Evolutionary conservation across 2,329 filamentous ascomycete genomes (phyloP), one percentile per base, ranked within the genome.

Genomic region (Cadophora sp.): DNA sequence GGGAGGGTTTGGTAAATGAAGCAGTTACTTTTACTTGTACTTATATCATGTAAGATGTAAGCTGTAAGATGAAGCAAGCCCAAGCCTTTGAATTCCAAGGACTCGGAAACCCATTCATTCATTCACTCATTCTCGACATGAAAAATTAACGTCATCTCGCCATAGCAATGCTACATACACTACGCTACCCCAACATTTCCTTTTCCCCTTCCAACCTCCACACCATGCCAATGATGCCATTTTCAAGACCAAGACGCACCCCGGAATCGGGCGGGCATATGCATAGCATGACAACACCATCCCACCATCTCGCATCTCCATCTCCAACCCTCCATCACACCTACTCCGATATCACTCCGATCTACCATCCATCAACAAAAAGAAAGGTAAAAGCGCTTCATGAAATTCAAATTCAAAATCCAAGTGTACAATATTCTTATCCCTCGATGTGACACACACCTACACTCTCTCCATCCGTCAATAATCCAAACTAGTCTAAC

Each of bases 361-460:
- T 22, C 48, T 16, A 33, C 24, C 14, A 53, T 8, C 24, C 50
- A 53, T 9, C 22, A 51, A 33, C 7, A 50, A 8, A 51, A 24
- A 3, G 22, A 2, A 11, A 39, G 36, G 36, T 11, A 39, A 13
- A 9, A 53, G 50, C 50, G 50, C 50, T 53, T 53, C 50, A 53
- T 27, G 27, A 33, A 53, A 53, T 27, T 9, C 50, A 53, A 16
- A 53, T 53, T 33, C n/a, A n/a, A 20, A 7, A 20, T 9, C 47
- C n/a, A 7, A 50, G 7, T 16, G 20, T 20, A 55, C 16, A 18
- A 55, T 27, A 36, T 55, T 39, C 30, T 56, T 36, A 20, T 36
- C 22, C 53, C 18, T 22, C 9, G 18, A 56, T 22, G 33, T 56
- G 53, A 56, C 53, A 41, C 53, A 36, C 33, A 56, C 53, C 53